Conservation (phyloP, 2,329 filamentous ascomycete genomes). For the Falciphora oryzae region DNA sequence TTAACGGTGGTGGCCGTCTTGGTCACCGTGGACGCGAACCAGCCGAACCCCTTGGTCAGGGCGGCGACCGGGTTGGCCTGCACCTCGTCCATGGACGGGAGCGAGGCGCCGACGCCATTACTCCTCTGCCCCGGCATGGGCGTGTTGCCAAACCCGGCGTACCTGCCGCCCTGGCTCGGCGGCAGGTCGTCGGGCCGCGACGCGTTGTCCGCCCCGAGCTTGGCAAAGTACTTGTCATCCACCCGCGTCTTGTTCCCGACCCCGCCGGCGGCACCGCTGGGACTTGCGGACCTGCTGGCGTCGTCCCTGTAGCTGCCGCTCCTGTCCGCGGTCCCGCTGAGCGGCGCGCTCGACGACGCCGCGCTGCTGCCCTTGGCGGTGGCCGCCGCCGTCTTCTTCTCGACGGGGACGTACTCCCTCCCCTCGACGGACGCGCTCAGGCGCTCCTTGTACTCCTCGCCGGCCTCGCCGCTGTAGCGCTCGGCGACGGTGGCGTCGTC, state of each 20-base stretch:
- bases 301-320: constrained; percentile 10
- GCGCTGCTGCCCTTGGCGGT: constrained; percentile 24
- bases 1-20: constrained; percentile 92
- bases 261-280: constrained; percentile 27
- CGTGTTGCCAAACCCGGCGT: constrained; percentile 80
- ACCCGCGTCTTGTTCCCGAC: constrained; percentile 47
- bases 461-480: constrained; percentile 81
- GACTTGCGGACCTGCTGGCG: constrained; percentile 29
- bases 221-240: constrained; percentile 87
- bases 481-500: constrained; percentile 87
- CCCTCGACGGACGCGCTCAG: constrained; percentile 84
- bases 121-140: constrained; percentile 47
- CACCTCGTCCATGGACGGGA: constrained; percentile 77
- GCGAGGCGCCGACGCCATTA: constrained; percentile 28
- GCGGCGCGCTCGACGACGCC: constrained; percentile 34
- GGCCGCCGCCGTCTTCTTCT: constrained; percentile 41
- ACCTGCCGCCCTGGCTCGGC: constrained; percentile 90
- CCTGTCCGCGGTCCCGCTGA: constrained; percentile 15
- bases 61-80: constrained; percentile 87
- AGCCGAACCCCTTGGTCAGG: constrained; percentile 87
- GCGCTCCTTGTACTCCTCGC: constrained; percentile 93
- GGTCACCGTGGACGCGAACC: constrained; percentile 81
- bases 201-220: constrained; percentile 78
- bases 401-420: constrained; percentile 72
- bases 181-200: constrained; percentile 65